Evolutionary conservation across 306 rosid species (phyloP).

Genomic region (Pueraria montana): DNA sequence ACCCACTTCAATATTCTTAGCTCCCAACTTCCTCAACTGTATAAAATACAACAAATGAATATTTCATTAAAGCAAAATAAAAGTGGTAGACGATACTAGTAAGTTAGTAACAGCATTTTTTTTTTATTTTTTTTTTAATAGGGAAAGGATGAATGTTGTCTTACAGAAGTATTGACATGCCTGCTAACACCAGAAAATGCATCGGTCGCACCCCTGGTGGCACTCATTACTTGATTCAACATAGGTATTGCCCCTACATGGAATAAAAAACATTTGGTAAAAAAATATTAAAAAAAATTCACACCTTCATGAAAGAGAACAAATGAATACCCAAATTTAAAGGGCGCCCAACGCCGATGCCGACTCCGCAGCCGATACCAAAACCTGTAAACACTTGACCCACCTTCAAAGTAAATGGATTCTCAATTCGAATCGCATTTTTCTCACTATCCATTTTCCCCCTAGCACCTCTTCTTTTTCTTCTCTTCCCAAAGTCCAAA

Average conservation of each 20-base stretch:
- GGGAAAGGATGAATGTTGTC: conserved; percentile 38
- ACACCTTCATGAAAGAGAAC: not conserved
- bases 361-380: conserved; percentile 92
- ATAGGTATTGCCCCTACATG: conserved; percentile 82
- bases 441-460: conserved; percentile 65
- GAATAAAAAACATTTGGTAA: conserved; percentile 2
- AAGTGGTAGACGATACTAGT: not conserved
- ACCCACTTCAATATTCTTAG: conserved; percentile 84
- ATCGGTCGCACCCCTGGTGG: conserved; percentile 95
- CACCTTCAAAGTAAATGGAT: conserved; percentile 92
- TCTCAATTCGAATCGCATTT: conserved; percentile 67
- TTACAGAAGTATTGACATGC: conserved; percentile 82
- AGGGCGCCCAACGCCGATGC: conserved; percentile 98
- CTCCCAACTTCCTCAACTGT: conserved; percentile 91
- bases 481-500: not conserved
- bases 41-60: conserved; percentile 27
- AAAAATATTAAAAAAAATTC: not conserved
- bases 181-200: conserved; percentile 91
- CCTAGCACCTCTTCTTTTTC: not conserved
- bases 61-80: conserved; percentile 9
- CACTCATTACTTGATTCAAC: conserved; percentile 92
- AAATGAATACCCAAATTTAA: conserved; percentile 74
- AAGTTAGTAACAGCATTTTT: not conserved
- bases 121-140: not conserved
- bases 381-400: conserved; percentile 98